Evolutionary conservation across 1,284 basidiomycete species (phyloP), one percentile per base, ranked within the genome.

Genomic region (Pulveroboletus sp.): DNA sequence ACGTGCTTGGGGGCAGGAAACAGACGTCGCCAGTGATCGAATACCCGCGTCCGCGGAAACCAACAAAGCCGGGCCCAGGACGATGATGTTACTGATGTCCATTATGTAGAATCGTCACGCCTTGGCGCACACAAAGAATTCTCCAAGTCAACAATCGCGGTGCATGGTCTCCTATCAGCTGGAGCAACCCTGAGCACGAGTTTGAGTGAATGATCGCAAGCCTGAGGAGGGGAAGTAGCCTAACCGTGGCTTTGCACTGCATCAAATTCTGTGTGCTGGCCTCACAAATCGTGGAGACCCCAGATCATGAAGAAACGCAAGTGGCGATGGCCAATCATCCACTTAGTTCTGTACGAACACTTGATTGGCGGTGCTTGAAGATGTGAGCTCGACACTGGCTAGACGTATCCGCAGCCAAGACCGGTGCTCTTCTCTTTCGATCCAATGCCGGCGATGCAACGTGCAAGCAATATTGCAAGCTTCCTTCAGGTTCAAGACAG

Each of bases 351-450:
- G 26, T 42, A 35, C 43, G 22, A 54, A 38, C 36, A 46, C 18
- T 31, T 40, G 18, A n/a, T 52, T 43, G 57, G 68, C 69, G 20
- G 49, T 71, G 65, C 58, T 60, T 4, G 36, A 47, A 68, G 60
- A 57, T 54, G 46, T 53, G 54, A 61, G 54, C 29, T 18, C 29
- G 22, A 49, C 38, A 49, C 49, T 44, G 10, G 28, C 43, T 48
- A 24, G 43, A 54, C n/a, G 26, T 48, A 24, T 49, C 33, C 47
- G 35, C 58, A 62, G 59, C 11, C 54, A 47, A 57, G 51, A 70
- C 59, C 61, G 38, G 62, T 69, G 65, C 53, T 24, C 67, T 67
- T 71, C 68, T 62, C n/a, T 42, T 33, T 58, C 47, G 43, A 57
- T 57, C 52, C 55, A 57, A 58, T 26, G 26, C 42, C 54, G 44